Evolutionary conservation across 345 rosid genomes (phyloP).

Genomic region (Gossypium sturtianum): DNA sequence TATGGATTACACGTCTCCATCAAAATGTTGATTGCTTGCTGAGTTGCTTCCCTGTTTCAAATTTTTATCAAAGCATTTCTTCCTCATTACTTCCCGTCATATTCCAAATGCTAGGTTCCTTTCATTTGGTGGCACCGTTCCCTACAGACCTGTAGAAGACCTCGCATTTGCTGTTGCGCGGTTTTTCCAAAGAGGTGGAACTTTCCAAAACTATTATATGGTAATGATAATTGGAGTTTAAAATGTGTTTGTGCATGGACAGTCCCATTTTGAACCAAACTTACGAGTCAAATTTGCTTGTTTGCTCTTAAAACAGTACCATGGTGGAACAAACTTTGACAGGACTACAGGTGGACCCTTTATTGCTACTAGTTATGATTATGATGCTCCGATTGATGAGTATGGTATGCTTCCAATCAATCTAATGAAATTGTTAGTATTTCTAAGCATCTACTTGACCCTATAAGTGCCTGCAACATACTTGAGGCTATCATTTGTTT

Average conservation of each 20-base stretch:
- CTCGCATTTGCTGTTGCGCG: constrained; percentile 90
- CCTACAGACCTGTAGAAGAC: constrained; percentile 88
- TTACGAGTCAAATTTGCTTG: constrained; percentile 14
- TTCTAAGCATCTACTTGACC: not conserved
- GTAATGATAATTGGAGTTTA: constrained; percentile 28
- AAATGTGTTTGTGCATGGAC: not conserved
- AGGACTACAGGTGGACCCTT: constrained; percentile 85
- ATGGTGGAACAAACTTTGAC: constrained; percentile 94
- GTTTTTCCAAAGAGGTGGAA: constrained; percentile 90
- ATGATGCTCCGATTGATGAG: constrained; percentile 96
- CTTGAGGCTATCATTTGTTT: not conserved
- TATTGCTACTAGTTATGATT: constrained; percentile 87
- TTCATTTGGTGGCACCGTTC: constrained; percentile 73
- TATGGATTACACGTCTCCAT: constrained; percentile 12
- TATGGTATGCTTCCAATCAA: constrained; percentile 47
- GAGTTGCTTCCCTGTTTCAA: not conserved
- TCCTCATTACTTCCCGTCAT: constrained; percentile 3
- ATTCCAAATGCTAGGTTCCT: constrained; percentile 47
- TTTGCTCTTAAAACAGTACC: constrained; percentile 48
- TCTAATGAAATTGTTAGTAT: not conserved
- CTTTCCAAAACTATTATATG: constrained; percentile 96
- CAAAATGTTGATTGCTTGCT: not conserved
- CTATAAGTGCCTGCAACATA: not conserved
- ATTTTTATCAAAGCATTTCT: not conserved
- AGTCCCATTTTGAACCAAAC: constrained; percentile 4